phyloP scores from a whole-genome alignment of 805 yeast species.

The Kodamaea restingae region DNA sequence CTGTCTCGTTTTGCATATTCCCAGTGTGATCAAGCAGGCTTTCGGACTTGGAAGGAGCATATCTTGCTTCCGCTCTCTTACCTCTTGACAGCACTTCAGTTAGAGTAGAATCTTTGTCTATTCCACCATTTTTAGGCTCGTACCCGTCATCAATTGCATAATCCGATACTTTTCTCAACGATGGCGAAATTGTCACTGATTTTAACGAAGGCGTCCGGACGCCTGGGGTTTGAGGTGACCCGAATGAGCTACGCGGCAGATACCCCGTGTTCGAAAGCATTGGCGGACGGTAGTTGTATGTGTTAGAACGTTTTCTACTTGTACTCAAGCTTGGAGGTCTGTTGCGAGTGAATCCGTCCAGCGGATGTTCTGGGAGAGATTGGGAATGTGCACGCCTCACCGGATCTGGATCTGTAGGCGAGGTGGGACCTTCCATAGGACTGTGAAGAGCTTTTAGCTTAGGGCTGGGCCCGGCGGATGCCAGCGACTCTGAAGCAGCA shows the following conservation, averaged over 20 bases:
- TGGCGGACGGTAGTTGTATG: slow-evolving; percentile 17
- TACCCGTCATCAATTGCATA: slow-evolving; percentile 8
- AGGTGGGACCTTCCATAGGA: neutral
- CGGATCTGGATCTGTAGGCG: neutral
- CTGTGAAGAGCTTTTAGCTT: neutral
- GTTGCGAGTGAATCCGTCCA: slow-evolving; percentile 4
- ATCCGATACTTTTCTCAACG: slow-evolving; percentile 12
- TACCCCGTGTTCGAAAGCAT: slow-evolving; percentile 1
- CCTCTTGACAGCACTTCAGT: neutral
- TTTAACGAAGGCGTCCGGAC: slow-evolving; percentile 34
- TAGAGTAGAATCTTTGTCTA: neutral
- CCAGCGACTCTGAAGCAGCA: neutral
- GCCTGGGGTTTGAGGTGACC: slow-evolving; percentile 15
- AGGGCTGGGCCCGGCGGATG: neutral
- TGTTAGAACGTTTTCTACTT: slow-evolving; percentile 21
- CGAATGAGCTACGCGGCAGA: slow-evolving; percentile 11
- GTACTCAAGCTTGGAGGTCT: slow-evolving; percentile 1
- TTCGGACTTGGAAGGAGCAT: too few species aligned
- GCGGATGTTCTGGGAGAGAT: slow-evolving; percentile 23
- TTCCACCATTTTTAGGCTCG: neutral
- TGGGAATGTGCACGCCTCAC: slow-evolving; percentile 29
- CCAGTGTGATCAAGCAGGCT: too few species aligned
- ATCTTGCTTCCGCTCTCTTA: too few species aligned
- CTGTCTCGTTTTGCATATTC: too few species aligned
- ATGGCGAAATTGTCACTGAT: slow-evolving; percentile 38